Evolutionary conservation across 2,329 filamentous ascomycete genomes (phyloP), one percentile per base, ranked within the genome.

Genomic region (Hymenotorrendiella dingleyae): DNA sequence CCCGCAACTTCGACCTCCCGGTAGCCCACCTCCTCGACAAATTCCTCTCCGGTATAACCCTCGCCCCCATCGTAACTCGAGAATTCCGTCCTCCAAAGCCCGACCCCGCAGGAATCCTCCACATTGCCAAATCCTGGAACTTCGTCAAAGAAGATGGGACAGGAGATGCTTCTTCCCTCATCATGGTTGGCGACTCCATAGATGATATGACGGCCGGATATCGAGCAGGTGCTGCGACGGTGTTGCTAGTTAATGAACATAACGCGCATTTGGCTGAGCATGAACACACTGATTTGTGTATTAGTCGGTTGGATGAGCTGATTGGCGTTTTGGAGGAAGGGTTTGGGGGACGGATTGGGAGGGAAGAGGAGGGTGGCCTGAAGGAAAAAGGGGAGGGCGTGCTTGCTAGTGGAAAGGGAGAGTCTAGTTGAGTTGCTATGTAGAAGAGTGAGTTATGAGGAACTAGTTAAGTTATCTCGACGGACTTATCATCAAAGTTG

Each of bases 161-260:
- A 22, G 48, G 40, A 6, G 48, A 57, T 52, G 52, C 51, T 3
- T 37, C 41, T 5, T 36, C 49, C 6, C 41, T 59, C 24, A 60
- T 62, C 36, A 62, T 62, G 60, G 60, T 62, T 43, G 86, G 86
- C 4, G 86, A 91, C 60, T 89, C 83, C 12, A 79, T 94, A 42
- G 93, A 97, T 62, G 93, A 98, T 61, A 94, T 97, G 79, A 86
- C 83, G 6, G 88, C 91, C 1, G 91, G 93, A 0, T 76, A 83
- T 46, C 73, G 72, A 40, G 91, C 91, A 0, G 91, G 91, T 1
- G 87, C 90, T 1, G 85, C 88, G 24, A 97, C 93, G 0, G 89
- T 97, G n/a, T 61, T 97, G 60, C 69, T 98, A 33, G 74, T 84
- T 12, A 94, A 94, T 57, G 79, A 86, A n/a, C 81, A 75, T n/a